phyloP scores from a whole-genome alignment of 169 alveolate species.

The Eimeria acervulina region DNA sequence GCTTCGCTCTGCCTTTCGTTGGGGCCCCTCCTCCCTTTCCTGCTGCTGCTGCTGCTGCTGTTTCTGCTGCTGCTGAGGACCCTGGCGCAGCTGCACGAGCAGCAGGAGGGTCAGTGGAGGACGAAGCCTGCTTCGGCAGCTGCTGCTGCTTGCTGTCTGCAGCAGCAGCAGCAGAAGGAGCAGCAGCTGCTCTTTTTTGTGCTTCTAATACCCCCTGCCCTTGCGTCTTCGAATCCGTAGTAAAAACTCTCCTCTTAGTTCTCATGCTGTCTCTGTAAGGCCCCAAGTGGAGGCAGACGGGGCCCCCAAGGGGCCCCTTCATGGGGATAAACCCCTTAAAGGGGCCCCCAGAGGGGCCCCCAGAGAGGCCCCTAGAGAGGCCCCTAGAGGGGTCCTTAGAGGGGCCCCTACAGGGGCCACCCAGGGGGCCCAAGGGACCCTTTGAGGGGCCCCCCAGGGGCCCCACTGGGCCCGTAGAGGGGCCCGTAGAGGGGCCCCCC shows the following conservation, averaged over 20 bases:
- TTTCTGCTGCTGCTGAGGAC: not conserved
- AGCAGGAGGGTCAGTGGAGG: no score
- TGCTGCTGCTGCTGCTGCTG: constrained; percentile 13
- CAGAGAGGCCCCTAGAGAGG: no score
- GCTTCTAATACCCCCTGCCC: no score
- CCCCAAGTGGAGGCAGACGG: not conserved
- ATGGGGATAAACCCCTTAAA: not conserved
- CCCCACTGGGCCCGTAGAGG: no score
- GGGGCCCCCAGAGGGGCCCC: no score
- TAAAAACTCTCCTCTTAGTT: no score
- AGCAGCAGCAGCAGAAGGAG: no score
- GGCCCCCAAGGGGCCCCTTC: not conserved
- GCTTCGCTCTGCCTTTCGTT: not conserved
- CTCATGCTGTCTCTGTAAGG: not conserved
- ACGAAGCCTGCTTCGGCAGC: not conserved
- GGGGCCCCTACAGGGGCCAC: no score
- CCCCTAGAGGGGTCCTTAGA: no score
- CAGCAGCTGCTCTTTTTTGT: not conserved
- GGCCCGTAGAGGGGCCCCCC: no score
- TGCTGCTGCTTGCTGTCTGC: not conserved
- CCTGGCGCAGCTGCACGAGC: not conserved
- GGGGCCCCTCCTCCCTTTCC: not conserved
- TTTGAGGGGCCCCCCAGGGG: no score
- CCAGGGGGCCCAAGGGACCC: not conserved
- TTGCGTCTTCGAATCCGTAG: no score